Evolutionary conservation across 331 rosid species (phyloP).

Genomic region (Ulmus americana): DNA sequence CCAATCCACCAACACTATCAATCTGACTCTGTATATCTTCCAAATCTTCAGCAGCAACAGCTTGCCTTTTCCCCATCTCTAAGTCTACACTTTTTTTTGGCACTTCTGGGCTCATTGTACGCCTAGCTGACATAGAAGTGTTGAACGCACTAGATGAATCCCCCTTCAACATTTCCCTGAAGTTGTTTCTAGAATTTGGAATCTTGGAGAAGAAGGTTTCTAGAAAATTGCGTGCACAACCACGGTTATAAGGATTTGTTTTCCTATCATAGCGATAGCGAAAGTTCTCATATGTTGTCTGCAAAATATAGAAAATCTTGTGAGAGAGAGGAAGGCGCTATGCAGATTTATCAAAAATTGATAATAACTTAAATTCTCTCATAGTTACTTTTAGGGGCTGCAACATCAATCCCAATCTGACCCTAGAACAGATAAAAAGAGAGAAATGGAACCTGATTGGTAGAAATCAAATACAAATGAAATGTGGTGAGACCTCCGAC

Average conservation of each 20-base stretch:
- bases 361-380: too few species aligned
- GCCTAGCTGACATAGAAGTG: slow-evolving; percentile 10
- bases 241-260: slow-evolving; percentile 37
- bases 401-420: neutral
- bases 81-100: slow-evolving; percentile 29
- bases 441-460: slow-evolving; percentile 32
- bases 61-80: slow-evolving; percentile 33
- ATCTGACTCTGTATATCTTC: slow-evolving; percentile 41
- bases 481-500: slow-evolving; percentile 46
- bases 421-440: neutral
- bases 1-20: slow-evolving; percentile 33
- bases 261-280: slow-evolving; percentile 26
- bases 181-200: slow-evolving; percentile 27
- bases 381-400: too few species aligned
- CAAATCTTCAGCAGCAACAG: slow-evolving; percentile 39
- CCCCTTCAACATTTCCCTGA: slow-evolving; percentile 31
- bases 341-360: too few species aligned
- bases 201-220: slow-evolving; percentile 29
- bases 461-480: slow-evolving; percentile 37
- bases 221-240: slow-evolving; percentile 27
- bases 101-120: slow-evolving; percentile 27
- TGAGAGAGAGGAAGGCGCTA: neutral
- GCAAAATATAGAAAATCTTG: slow-evolving; percentile 5
- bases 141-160: slow-evolving; percentile 15
- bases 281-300: slow-evolving; percentile 44